Percentiles rank a stretch among this genome's conserved stretches.
Conservation (phyloP, 1,284 basidiomycete species). For the Xerocomus minutiporus region DNA sequence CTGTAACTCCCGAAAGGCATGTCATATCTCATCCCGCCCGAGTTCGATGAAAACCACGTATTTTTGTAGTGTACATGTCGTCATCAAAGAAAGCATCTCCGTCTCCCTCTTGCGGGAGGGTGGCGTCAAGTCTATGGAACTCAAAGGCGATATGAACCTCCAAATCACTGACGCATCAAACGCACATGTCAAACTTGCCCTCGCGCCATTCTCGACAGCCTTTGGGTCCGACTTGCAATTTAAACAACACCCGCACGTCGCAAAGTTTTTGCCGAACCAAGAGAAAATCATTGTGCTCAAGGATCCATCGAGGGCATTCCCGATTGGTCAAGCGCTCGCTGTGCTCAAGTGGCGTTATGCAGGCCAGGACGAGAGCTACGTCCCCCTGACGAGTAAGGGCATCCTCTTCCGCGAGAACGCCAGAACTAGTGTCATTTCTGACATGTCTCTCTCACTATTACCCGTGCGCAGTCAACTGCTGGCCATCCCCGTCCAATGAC, state of each 20-base stretch:
- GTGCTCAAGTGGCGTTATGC: conserved; percentile 93
- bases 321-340: conserved; percentile 80
- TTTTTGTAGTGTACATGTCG: conserved; percentile 72
- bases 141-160: conserved; percentile 93
- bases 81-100: conserved; percentile 81
- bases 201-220: conserved; percentile 59
- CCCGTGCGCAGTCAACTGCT: conserved; percentile 75
- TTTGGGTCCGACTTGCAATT: conserved; percentile 78
- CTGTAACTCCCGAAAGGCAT: conserved; percentile 76
- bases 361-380: conserved; percentile 86
- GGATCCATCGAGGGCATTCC: conserved; percentile 81
- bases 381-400: conserved; percentile 82
- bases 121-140: conserved; percentile 82
- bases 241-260: conserved; percentile 95
- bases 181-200: conserved; percentile 73
- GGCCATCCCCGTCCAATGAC: conserved; percentile 90
- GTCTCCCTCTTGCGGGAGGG: conserved; percentile 85
- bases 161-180: conserved; percentile 75
- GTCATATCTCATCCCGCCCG: conserved; percentile 4
- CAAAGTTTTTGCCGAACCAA: conserved; percentile 73
- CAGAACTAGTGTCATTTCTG: background rate
- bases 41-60: background rate
- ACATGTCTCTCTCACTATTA: background rate
- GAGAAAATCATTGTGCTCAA: conserved; percentile 77
- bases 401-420: background rate